These are phyloP conservation scores for Voacanga thouarsii DNA, from an alignment of 257 asterid species.

Conservation along the genomic window DNA sequence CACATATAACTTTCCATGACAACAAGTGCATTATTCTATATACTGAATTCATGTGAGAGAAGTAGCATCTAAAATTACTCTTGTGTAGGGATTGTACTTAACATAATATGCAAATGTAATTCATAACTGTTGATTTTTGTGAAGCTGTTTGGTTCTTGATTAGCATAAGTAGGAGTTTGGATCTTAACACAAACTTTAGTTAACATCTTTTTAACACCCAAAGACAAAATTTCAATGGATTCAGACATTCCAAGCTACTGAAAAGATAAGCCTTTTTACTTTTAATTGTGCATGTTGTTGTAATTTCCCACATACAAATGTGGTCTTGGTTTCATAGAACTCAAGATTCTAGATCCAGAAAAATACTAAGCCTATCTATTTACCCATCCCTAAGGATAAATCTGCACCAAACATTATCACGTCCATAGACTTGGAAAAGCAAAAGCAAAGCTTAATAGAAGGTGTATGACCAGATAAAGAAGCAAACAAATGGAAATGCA, in stretches of 20 bases:
- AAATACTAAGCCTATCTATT: not conserved
- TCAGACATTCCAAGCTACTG: not conserved
- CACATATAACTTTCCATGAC: not conserved
- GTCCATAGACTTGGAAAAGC: not conserved
- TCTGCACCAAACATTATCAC: not conserved
- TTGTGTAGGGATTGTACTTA: not conserved
- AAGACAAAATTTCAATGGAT: not conserved
- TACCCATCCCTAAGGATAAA: not conserved
- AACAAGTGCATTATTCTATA: not conserved
- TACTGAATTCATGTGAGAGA: not conserved
- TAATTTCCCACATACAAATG: not conserved
- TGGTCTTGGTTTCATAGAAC: not conserved
- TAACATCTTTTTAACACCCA: not conserved
- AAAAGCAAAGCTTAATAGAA: not conserved
- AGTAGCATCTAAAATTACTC: not conserved
- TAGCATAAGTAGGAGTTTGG: not conserved
- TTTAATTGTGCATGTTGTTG: not conserved
- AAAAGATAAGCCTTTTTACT: not conserved
- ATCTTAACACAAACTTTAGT: not conserved
- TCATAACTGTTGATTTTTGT: not conserved
- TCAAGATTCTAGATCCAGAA: not conserved
- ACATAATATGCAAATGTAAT: not conserved
- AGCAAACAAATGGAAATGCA: conserved; percentile 1
- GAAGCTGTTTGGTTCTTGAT: not conserved
- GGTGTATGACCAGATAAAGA: not conserved